Evolutionary conservation across 2,329 filamentous ascomycete species (phyloP), one percentile per base, ranked within the genome.

Genomic region (Chaetomium olivaceum): DNA sequence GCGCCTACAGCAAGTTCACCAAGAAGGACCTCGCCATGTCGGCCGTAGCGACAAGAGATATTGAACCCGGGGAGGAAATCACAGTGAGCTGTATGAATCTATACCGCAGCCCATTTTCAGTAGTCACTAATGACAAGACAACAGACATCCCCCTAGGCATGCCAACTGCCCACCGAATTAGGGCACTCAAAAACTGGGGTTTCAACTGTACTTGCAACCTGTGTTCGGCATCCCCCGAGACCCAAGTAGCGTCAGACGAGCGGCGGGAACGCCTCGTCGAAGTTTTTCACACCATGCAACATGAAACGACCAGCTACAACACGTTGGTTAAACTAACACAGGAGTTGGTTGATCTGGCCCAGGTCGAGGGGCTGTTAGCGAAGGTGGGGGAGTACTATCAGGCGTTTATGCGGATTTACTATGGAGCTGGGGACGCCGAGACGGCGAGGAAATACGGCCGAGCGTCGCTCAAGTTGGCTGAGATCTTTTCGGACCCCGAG

Each of bases 1-100:
- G 77, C 61, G 72, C 76, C 25, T 76, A 74, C 27, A 75, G 72
- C 51, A 73, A 74, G 3, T 77, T 77, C 66, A 76, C 73, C 2
- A 70, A 69, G 8, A 71, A 69, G 8, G 75, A 73, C 0, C 54
- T 78, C 19, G 70, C 73, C 2, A 72, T 77, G 70, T 74, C 76
- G 23, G 73, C 77, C 3, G 68, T 76, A 1, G 76, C 76, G 1
- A 76, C 76, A 50, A 69, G 72, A 1, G 76, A 78, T 36, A 77
- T 78, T 9, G 54, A 73, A 50, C 71, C 75, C 0, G 74, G 73
- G 8, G 76, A 78, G 48, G 77, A 78, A 58, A 71, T 79, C 21
- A 77, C 72, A 29, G 75, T 78, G 58, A 78, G 75, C 70, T 79
- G 77, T 76, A 67, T 14, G 54, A 3, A 16, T 16, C 2, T n/a